phyloP scores from a whole-genome alignment of 768 basidiomycete genomes.

The Phanerochaete carnosa region DNA sequence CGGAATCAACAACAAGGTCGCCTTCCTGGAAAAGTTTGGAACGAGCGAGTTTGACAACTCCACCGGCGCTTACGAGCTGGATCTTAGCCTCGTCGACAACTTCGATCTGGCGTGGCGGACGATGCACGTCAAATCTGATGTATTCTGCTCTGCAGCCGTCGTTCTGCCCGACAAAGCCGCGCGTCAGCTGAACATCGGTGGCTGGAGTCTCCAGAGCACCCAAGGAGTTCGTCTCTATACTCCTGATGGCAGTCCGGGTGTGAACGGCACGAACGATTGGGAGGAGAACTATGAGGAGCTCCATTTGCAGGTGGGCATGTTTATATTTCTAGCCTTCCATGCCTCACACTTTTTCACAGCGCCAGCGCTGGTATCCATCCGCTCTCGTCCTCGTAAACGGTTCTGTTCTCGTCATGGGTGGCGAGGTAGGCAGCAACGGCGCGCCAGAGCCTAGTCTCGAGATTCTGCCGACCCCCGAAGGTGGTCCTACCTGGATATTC shows the following conservation, averaged over 20 bases:
- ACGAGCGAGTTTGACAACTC: constrained; percentile 61
- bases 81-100: constrained; percentile 50
- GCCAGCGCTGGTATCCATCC: constrained; percentile 70
- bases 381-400: constrained; percentile 72
- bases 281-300: constrained; percentile 63
- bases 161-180: constrained; percentile 73
- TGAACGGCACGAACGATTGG: constrained; percentile 78
- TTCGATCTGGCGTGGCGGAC: constrained; percentile 57
- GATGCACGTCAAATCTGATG: constrained; percentile 75
- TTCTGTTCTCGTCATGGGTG: constrained; percentile 69
- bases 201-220: constrained; percentile 71
- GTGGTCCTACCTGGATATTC: constrained; percentile 57
- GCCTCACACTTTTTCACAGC: constrained; percentile 36
- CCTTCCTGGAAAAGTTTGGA: constrained; percentile 73
- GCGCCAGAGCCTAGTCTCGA: constrained; percentile 66
- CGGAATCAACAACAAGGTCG: constrained; percentile 79
- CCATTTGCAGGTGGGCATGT: constrained; percentile 49
- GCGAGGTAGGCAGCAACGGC: constrained; percentile 70
- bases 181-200: constrained; percentile 63
- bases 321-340: not conserved
- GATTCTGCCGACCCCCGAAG: constrained; percentile 62
- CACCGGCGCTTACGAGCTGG: constrained; percentile 79
- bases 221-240: constrained; percentile 72
- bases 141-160: constrained; percentile 75
- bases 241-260: constrained; percentile 63